Evolutionary conservation across 169 alveolate species (phyloP).

Genomic region (Plasmodium gonderi): DNA sequence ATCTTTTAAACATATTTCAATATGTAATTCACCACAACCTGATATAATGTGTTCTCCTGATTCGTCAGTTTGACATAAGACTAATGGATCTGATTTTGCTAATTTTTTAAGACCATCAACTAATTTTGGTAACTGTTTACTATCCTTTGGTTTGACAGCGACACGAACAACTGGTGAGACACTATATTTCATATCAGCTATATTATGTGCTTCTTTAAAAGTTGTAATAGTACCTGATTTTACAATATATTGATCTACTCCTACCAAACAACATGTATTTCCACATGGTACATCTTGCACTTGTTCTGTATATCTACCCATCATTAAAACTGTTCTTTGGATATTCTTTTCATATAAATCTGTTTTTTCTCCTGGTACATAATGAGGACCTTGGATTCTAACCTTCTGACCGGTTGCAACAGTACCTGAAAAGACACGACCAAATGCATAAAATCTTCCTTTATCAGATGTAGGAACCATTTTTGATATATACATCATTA

Average conservation of each 20-base stretch:
- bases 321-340: conserved; percentile 99
- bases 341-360: conserved; percentile 96
- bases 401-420: conserved; percentile 98
- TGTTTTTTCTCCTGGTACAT: conserved; percentile 98
- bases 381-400: conserved; percentile 99
- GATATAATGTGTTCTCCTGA: conserved; percentile 99
- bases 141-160: conserved; percentile 98
- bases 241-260: conserved; percentile 97
- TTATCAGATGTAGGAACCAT: conserved; percentile 99
- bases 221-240: conserved; percentile 99
- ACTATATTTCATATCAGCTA: conserved; percentile 98
- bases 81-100: conserved; percentile 98
- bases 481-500: conserved; percentile 99
- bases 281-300: conserved; percentile 99
- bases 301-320: conserved; percentile 97
- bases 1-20: conserved; percentile 99
- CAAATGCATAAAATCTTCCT: conserved; percentile 99
- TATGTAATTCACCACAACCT: conserved; percentile 99
- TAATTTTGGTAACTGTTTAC: conserved; percentile 98
- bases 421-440: conserved; percentile 99
- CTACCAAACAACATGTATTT: conserved; percentile 98
- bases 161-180: conserved; percentile 99
- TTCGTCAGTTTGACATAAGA: conserved; percentile 97
- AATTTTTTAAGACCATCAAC: conserved; percentile 98
- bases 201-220: conserved; percentile 96